A percentile compares a stretch with the other conserved stretches of the same genome.
phyloP scores from a whole-genome alignment of 2,329 filamentous ascomycete species.

The Neodidymelliopsis sp. region DNA sequence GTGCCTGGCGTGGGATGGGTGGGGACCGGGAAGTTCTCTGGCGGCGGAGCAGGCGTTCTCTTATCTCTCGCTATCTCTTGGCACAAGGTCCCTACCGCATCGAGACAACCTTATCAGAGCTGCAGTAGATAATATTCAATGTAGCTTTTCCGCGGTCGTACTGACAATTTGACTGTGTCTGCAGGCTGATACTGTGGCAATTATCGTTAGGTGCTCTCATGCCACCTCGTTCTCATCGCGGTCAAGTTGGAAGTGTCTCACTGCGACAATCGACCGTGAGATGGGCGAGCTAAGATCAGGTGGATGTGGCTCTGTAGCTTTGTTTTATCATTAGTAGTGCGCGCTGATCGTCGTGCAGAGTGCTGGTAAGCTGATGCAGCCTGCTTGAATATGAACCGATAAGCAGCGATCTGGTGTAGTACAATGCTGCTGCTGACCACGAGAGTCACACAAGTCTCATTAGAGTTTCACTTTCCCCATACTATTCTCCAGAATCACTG shows the following conservation, averaged over 20 bases:
- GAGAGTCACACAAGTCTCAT: constrained; percentile 3
- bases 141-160: constrained; percentile 44
- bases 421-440: constrained; percentile 2
- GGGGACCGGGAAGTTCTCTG: constrained; percentile 34
- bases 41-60: constrained; percentile 37
- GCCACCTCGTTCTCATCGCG: constrained; percentile 1
- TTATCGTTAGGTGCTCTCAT: constrained; percentile 7
- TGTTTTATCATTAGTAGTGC: neutral
- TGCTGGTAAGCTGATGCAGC: neutral
- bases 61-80: constrained; percentile 44
- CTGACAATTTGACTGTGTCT: constrained; percentile 36
- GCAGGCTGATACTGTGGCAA: constrained; percentile 10
- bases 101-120: constrained; percentile 39
- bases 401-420: neutral
- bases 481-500: neutral
- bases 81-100: constrained; percentile 25
- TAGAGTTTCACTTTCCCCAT: neutral
- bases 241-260: neutral
- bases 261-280: no score
- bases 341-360: constrained; percentile 10
- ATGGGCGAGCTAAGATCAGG: no score
- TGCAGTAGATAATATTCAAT: constrained; percentile 34
- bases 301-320: neutral
- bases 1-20: constrained; percentile 40
- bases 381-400: constrained; percentile 1